Conservation (phyloP, 306 rosid species). For the Astragalus membranaceus region DNA sequence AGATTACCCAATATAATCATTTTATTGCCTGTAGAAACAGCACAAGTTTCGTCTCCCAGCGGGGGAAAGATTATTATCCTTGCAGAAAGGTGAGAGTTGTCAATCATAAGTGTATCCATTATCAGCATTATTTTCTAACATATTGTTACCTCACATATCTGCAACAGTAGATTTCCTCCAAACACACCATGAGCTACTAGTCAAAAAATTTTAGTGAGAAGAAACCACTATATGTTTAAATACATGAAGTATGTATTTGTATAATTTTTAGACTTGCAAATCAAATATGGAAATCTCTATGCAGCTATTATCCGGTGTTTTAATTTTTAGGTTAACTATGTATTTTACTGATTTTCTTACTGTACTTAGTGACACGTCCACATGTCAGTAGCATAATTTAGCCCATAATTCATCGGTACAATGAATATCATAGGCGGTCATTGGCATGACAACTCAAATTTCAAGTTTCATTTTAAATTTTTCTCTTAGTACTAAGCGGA, state of each 20-base stretch:
- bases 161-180: slow-evolving; percentile 11
- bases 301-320: not conserved
- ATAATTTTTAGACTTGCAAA: not conserved
- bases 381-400: not conserved
- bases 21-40: slow-evolving; percentile 54
- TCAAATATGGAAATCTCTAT: slow-evolving; percentile 7
- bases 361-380: not conserved
- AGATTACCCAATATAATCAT: slow-evolving; percentile 56
- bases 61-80: slow-evolving; percentile 56
- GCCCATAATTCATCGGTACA: not conserved
- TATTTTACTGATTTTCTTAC: not conserved
- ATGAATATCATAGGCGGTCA: slow-evolving; percentile 1
- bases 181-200: not conserved
- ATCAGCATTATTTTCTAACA: slow-evolving; percentile 2
- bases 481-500: not conserved
- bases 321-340: too few species aligned
- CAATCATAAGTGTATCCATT: slow-evolving; percentile 5
- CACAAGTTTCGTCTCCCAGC: slow-evolving; percentile 33
- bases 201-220: slow-evolving; percentile 3
- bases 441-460: not conserved
- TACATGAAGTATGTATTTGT: not conserved
- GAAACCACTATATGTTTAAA: not conserved
- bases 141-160: not conserved
- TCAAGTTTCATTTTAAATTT: not conserved
- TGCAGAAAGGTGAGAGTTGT: slow-evolving; percentile 74